Conservation (phyloP, 2,329 filamentous ascomycete species). For the Botryotinia globosa region DNA sequence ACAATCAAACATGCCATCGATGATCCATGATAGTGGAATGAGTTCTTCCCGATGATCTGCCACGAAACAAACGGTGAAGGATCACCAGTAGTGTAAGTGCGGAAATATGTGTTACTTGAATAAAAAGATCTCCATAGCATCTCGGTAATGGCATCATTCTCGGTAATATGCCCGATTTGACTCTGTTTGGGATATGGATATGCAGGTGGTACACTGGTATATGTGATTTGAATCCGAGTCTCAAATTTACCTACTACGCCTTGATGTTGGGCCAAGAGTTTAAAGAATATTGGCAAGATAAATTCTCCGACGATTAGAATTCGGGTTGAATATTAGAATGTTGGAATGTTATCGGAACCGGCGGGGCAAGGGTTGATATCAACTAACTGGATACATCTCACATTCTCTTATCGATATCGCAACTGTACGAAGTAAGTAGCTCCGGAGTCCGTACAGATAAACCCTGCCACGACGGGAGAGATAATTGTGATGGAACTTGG, state of each 20-base stretch:
- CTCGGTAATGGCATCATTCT: neutral
- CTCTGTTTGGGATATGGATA: neutral
- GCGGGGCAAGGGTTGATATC: conserved; percentile 2
- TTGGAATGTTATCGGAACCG: neutral
- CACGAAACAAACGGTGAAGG: conserved; percentile 1
- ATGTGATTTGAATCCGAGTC: neutral
- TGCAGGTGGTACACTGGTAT: too few relatives aligned
- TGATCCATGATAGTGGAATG: neutral
- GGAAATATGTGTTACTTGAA: neutral
- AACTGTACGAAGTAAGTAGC: neutral
- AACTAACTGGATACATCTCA: neutral
- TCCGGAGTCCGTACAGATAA: neutral
- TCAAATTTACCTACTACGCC: neutral
- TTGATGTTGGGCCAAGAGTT: neutral
- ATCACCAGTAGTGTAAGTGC: neutral
- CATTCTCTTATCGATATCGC: neutral
- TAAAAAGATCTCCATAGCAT: neutral
- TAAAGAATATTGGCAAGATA: neutral
- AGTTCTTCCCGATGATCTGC: neutral
- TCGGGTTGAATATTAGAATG: neutral
- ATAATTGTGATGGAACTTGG: neutral
- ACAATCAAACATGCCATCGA: neutral
- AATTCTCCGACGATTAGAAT: neutral
- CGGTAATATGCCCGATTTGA: neutral
- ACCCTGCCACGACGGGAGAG: neutral